Conservation (phyloP, 2,329 filamentous ascomycete genomes). For the Chaetomiaceae sp. region DNA sequence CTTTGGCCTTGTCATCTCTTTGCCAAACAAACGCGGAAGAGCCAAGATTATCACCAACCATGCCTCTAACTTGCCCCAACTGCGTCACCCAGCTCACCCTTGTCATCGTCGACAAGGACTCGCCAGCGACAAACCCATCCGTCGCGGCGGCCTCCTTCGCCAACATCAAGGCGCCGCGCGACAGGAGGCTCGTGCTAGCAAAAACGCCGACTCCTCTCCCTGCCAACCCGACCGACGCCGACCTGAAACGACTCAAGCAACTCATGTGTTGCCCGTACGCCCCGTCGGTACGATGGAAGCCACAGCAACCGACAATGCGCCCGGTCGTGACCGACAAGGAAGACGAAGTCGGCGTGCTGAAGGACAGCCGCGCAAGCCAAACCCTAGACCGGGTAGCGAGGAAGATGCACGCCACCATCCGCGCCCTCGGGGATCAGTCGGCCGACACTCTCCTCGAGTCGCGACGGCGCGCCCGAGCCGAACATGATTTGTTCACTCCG, state of each 20-base stretch:
- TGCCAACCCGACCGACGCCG: neutral
- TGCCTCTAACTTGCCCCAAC: too few species aligned
- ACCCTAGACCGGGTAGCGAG: neutral
- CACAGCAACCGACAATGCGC: neutral
- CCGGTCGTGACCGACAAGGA: neutral
- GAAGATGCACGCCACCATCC: slow-evolving; percentile 2
- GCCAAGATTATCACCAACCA: too few species aligned
- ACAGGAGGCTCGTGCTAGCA: too few species aligned
- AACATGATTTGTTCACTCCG: neutral
- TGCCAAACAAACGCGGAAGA: too few species aligned
- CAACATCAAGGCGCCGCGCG: too few species aligned
- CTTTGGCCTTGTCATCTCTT: too few species aligned
- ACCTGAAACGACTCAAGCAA: neutral
- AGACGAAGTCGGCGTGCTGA: neutral
- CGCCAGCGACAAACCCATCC: too few species aligned
- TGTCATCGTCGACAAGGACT: neutral
- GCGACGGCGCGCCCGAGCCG: neutral
- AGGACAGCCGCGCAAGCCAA: neutral
- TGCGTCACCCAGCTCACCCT: neutral
- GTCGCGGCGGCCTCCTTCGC: too few species aligned
- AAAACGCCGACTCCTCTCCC: too few species aligned
- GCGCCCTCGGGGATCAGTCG: neutral
- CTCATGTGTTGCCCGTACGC: neutral
- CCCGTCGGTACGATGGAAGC: neutral
- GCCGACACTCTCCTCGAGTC: neutral